Evolutionary conservation across 1,284 basidiomycete genomes (phyloP), one percentile per base, ranked within the genome.

Genomic region (Boletellus deceptivus): DNA sequence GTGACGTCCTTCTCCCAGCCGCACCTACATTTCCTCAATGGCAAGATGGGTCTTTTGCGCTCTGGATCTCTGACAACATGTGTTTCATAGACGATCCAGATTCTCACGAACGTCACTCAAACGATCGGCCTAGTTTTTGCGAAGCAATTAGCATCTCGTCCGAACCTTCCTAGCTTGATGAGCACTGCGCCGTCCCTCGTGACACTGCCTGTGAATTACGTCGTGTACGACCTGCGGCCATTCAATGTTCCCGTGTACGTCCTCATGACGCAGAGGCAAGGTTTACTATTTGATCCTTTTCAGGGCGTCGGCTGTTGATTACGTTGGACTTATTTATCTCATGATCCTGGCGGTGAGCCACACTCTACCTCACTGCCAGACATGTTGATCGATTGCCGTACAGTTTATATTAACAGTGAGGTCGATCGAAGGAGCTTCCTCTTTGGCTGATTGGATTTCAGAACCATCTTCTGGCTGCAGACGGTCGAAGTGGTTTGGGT

Each of bases 311-410:
- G 91, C 89, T 0, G 77, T 84, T 40, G 78, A 82, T 37, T 87
- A 86, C 53, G 88, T 91, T 24, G 90, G 86, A 24, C 72, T 89
- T 6, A 86, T 91, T 53, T 92, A 90, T 70, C 72, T 87, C 40
- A 70, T 83, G 48, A 89, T 91, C 53, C 68, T 84, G 29, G 71
- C 82, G 47, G 71, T 72, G 52, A 45, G 64, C 40, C 22, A 4
- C 42, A 64, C 65, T 68, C 70, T 65, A 62, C 69, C 17, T 56
- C 54, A 9, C 55, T 63, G 27, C 60, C 57, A 9, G 73, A 69
- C 6, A 67, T 43, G 60, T 60, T 58, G 22, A 50, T 45, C 36
- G 46, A 43, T 46, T 40, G 14, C 3, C 41, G 4, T 63, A 50
- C 56, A 73, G 62, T 74, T 75, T 22, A 72, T 79, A 64, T 64